Base-by-base conservation (phyloP, 139 green algal genomes). In the Mychonastes homosphaera region DNA sequence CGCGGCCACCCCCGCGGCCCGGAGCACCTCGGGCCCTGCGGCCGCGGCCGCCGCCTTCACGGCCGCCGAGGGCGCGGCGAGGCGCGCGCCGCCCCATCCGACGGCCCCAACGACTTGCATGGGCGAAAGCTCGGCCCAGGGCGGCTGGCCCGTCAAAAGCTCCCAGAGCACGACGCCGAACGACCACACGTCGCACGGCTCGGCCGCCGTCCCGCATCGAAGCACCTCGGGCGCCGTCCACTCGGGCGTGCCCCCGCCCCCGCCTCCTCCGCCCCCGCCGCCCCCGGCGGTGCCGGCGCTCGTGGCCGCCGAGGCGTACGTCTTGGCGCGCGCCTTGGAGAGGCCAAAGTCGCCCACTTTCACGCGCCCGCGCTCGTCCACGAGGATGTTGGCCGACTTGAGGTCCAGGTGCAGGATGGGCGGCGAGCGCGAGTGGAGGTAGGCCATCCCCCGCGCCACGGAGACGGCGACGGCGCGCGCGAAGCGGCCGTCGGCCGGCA, bases 201-300 rank as follows among this genome's bases (percentile, higher is more conserved):
- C 64, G 1, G 59, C 61, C 36, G 69, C 65, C n/a, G 33, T 28
- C 56, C 75, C 69, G 46, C 64, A 77, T 23, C 69, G 64, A 41
- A 80, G 69, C 47, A 75, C 64, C 68, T 92, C 85, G 6, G 86
- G 86, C 8, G 86, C 79, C 84, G 90, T 95, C 80, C 87, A 95
- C 60, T 87, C 71, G 3, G 81, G 68, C 9, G 71, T 82, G 21
- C 69, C 74, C 8, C 60, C 63, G 2, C n/a, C n/a, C n/a, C n/a
- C n/a, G n/a, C n/a, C n/a, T n/a, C n/a, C n/a, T n/a, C n/a, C n/a
- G n/a, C n/a, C n/a, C 33, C n/a, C n/a, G n/a, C n/a, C n/a, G n/a
- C n/a, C n/a, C n/a, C n/a, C n/a, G n/a, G n/a, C n/a, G n/a, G n/a
- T n/a, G n/a, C n/a, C n/a, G n/a, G n/a, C n/a, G n/a, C n/a, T n/a